phyloP scores from a whole-genome alignment of 1,284 basidiomycete species.

The Sanguinoderma infundibulare region DNA sequence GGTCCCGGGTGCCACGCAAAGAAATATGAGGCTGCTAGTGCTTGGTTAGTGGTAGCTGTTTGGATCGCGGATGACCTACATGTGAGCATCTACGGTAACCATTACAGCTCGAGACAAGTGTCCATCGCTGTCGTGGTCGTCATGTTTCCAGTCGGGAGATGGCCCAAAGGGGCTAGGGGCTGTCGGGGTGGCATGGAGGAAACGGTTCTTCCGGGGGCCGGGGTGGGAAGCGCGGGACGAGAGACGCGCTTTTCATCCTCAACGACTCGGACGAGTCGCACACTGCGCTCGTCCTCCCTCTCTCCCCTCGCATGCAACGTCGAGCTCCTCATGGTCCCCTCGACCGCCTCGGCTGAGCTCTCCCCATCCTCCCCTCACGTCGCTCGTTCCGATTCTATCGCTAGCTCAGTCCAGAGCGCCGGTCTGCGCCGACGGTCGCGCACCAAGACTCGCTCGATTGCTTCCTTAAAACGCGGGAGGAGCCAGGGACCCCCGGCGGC shows the following conservation, averaged over 20 bases:
- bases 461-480: conserved; percentile 22
- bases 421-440: conserved; percentile 37
- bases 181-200: background rate
- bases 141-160: background rate
- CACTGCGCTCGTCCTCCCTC: background rate
- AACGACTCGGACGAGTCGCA: conserved; percentile 19
- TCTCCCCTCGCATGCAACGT: conserved; percentile 32
- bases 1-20: too few species aligned
- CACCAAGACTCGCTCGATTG: conserved; percentile 36
- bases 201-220: background rate
- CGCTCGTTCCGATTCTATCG: conserved; percentile 46
- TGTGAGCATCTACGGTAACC: too few species aligned
- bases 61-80: too few species aligned
- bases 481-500: conserved; percentile 23
- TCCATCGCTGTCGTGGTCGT: background rate
- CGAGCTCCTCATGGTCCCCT: conserved; percentile 34
- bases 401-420: conserved; percentile 42
- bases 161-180: background rate
- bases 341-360: conserved; percentile 18
- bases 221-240: background rate
- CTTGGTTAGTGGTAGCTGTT: too few species aligned
- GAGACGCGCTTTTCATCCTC: conserved; percentile 13
- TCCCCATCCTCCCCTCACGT: conserved; percentile 22
- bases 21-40: too few species aligned
- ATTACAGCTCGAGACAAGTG: too few species aligned